Evolutionary conservation across 2,329 filamentous ascomycete species (phyloP).

Genomic region (Rachicladosporium sp.): DNA sequence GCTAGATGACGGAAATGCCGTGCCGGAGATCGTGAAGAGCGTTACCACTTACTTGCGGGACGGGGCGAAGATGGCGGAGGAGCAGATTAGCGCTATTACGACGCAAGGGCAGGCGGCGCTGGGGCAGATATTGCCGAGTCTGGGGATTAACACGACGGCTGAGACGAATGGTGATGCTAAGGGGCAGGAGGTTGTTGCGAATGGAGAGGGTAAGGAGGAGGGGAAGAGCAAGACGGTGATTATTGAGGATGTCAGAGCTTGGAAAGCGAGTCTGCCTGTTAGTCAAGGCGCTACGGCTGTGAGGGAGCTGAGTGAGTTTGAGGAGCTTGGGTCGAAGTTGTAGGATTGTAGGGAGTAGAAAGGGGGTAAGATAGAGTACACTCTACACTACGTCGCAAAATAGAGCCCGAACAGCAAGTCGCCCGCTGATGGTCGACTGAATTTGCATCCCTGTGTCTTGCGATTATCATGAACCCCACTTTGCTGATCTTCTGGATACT

Average conservation of each 20-base stretch:
- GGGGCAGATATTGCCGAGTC: conserved; percentile 29
- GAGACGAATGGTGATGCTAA: conserved; percentile 2
- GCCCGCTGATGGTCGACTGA: too few species aligned
- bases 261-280: conserved; percentile 63
- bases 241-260: conserved; percentile 68
- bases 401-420: too few species aligned
- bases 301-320: conserved; percentile 68
- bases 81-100: conserved; percentile 37
- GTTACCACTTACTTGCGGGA: conserved; percentile 28
- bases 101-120: conserved; percentile 39
- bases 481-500: too few species aligned
- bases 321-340: conserved; percentile 74
- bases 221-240: conserved; percentile 37
- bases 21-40: conserved; percentile 27
- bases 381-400: too few species aligned
- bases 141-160: conserved; percentile 25
- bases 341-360: conserved; percentile 8
- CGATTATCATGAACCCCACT: too few species aligned
- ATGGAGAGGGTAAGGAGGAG: conserved; percentile 29
- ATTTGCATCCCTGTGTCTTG: too few species aligned
- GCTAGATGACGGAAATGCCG: conserved; percentile 31
- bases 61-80: conserved; percentile 34
- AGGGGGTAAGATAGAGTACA: too few species aligned
- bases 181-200: conserved; percentile 13
- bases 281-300: conserved; percentile 62